Conservation (phyloP, 2,329 filamentous ascomycete genomes). For the Fusarium longipes region DNA sequence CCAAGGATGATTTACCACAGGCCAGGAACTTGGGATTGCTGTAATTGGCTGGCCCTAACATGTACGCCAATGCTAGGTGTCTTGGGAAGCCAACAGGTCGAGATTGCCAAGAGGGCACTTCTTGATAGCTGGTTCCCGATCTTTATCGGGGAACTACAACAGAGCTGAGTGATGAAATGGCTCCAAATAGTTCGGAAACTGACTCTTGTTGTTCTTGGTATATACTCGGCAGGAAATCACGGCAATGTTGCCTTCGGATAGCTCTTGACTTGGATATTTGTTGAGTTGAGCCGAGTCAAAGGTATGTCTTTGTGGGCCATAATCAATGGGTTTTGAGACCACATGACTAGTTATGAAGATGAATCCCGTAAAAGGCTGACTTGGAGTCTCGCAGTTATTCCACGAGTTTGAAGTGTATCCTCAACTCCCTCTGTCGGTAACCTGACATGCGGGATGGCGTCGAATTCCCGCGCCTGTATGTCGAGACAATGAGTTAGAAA, state of each 20-base stretch:
- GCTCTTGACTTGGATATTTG: background rate
- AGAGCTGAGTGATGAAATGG: background rate
- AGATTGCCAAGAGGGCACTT: background rate
- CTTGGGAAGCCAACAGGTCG: background rate
- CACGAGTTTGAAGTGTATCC: background rate
- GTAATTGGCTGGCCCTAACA: background rate
- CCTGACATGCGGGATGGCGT: background rate
- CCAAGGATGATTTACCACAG: background rate
- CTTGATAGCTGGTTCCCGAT: background rate
- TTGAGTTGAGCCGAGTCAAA: background rate
- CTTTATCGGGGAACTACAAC: background rate
- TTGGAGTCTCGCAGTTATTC: too few relatives aligned
- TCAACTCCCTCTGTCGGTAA: background rate
- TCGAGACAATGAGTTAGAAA: background rate
- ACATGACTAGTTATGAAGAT: background rate
- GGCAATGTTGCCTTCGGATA: background rate
- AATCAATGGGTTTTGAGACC: background rate
- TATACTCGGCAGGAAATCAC: background rate
- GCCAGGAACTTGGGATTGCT: background rate
- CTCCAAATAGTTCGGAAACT: background rate
- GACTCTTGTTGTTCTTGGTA: background rate
- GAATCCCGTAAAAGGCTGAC: background rate
- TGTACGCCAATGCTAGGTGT: background rate
- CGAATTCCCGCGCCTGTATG: background rate
- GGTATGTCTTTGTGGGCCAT: background rate